Evolutionary conservation across 169 alveolate species (phyloP).

Genomic region (Theileria orientalis): DNA sequence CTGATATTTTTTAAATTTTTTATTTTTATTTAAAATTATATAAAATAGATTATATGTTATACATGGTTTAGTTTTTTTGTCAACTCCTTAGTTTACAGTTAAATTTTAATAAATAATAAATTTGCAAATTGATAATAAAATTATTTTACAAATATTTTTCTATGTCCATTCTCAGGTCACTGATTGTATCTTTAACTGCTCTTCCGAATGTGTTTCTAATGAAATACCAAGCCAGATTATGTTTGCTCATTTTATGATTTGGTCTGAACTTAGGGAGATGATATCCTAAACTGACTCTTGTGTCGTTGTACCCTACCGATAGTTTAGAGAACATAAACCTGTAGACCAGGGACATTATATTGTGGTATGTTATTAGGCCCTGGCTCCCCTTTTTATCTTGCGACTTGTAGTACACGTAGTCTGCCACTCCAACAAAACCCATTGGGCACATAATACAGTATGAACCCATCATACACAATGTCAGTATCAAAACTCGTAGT

Average conservation of each 20-base stretch:
- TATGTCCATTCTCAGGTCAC: no score
- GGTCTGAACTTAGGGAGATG: background rate
- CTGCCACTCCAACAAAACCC: background rate
- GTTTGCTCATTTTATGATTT: background rate
- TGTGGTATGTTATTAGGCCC: background rate
- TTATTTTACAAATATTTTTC: no score
- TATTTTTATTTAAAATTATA: no score
- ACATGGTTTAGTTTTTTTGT: no score
- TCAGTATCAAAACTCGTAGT: background rate
- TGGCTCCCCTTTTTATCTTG: background rate
- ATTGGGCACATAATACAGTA: background rate
- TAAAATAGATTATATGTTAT: no score
- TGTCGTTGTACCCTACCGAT: background rate
- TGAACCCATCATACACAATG: background rate
- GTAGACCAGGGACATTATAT: background rate
- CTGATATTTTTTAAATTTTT: no score
- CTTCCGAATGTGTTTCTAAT: background rate
- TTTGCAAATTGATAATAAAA: no score
- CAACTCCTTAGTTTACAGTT: no score
- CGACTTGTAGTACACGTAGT: background rate
- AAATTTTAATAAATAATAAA: no score
- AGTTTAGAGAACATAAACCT: background rate
- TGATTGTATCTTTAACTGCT: background rate
- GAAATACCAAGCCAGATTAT: no score
- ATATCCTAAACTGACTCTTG: background rate